Base-by-base conservation (phyloP, 306 rosid genomes). In the Pterocarpus santalinus region DNA sequence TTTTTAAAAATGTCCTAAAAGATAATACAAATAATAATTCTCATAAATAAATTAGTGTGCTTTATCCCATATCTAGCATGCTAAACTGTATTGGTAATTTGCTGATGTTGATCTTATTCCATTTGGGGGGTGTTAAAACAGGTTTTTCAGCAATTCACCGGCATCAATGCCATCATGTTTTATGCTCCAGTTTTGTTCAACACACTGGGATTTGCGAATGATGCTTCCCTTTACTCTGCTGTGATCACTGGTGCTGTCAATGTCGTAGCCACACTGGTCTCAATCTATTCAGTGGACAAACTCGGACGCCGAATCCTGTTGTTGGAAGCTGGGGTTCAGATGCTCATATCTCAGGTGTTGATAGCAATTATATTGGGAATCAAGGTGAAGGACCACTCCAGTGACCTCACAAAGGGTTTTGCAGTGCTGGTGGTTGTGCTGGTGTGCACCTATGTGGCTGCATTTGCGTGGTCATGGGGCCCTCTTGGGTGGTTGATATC, bases 401-500 rank as follows among this genome's bases (percentile, higher is more conserved):
- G 78, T 0, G 13, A 86, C 12, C 97, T 95, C 13, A 65, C 81
- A 2, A 87, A 74, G 41, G 88, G 88, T 0, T 81, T 10, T 1
- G 99, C 87, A 4, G 13, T 93, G 11, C 2, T 95, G 0, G 97
- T 95, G 10, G 97, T 93, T 6, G 73, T 95, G 1, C 1, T 95
- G 96, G 80, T 91, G 0, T 95, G 99, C 86, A 89, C 88, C 9
- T 95, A 84, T 3, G 99, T 93, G 30, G 84, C 99, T 0, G 32
- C 97, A 0, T 95, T 95, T 35, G 99, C 99, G 0, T 95, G 99
- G 99, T 95, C 99, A 1, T 91, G 97, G 97, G 99, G 98, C 1
- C 99, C 99, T 0, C 89, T 95, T 0, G 99, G 96, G 0, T 95
- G 99, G 98, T 72, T 91, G 12, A 91, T 95, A 3, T 97, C 99